Evolutionary conservation across 2,329 filamentous ascomycete species (phyloP).

Genomic region (Cadophora luteo-olivacea): DNA sequence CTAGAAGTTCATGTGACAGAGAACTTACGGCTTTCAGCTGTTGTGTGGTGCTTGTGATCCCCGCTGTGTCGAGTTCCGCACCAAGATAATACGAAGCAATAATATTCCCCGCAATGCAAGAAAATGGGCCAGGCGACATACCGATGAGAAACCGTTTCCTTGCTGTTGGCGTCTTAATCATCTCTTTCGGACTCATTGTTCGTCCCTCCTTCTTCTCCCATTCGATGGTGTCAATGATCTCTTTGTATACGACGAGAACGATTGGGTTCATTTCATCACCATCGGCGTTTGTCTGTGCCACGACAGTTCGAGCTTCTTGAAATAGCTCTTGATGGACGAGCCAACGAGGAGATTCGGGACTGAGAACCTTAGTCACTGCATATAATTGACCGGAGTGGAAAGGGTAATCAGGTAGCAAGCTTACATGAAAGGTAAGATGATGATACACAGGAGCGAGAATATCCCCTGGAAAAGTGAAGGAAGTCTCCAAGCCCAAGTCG

Average conservation of each 20-base stretch:
- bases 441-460: slow-evolving; percentile 37
- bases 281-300: not conserved
- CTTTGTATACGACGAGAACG: not conserved
- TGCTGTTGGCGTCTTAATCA: not conserved
- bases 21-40: not conserved
- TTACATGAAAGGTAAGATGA: slow-evolving; percentile 34
- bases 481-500: slow-evolving; percentile 47
- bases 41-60: not conserved
- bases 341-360: slow-evolving; percentile 33
- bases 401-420: too few relatives aligned
- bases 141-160: not conserved
- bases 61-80: not conserved
- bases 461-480: slow-evolving; percentile 43
- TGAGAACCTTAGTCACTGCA: too few relatives aligned
- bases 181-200: not conserved
- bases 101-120: not conserved
- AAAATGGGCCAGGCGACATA: not conserved
- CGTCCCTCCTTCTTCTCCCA: not conserved
- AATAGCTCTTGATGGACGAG: slow-evolving; percentile 44
- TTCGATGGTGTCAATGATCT: not conserved
- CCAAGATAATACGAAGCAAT: not conserved
- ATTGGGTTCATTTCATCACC: not conserved
- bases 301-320: slow-evolving; percentile 30
- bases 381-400: too few relatives aligned
- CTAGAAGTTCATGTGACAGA: not conserved